Evolutionary conservation across 163 green algal species (phyloP), one percentile per base, ranked within the genome.

Genomic region (Chloroidium sp.): DNA sequence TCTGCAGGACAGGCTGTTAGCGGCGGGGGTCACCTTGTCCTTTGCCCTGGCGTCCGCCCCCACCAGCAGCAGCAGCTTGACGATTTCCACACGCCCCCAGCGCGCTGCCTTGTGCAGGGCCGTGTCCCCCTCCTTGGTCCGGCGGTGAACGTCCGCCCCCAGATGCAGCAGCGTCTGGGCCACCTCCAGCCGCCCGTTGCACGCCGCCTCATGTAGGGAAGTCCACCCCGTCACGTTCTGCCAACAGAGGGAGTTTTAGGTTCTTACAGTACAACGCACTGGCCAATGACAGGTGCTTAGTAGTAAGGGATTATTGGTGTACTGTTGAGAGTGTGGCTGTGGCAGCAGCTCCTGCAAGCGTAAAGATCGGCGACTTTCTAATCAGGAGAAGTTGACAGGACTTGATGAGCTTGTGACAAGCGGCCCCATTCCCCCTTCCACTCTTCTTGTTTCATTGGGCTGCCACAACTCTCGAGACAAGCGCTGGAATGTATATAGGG

Each of bases 161-260:
- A 80, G 59, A 1, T 79, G 76, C 8, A 92, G 80, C 59, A 93
- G 78, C 84, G 90, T 57, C 59, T 81, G 59, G 13, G 85, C 79
- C 69, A 93, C 92, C 2, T 84, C 82, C 3, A 83, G 1, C 78
- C 92, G 88, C 1, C 92, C 90, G 10, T 85, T 86, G 77, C 74
- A 78, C 1, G 89, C 90, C n/a, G 92, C 90, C 64, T 97, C 93
- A 61, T 95, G 92, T 10, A 97, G 86, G 1, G 90, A 62, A 13
- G 86, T 88, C 36, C 77, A 76, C 0, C 78, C 78, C 14, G 62
- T 72, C 1, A 67, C 3, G 36, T 76, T 75, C 80, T 80, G 72
- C 79, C n/a, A 6, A 2, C 59, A 69, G 12, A 36, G 36, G 36
- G 36, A 36, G 36, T 36, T 36, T 36, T 36, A 36, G 36, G 69